Conservation (phyloP, 805 yeast genomes). For the Kregervanrija delftensis region DNA sequence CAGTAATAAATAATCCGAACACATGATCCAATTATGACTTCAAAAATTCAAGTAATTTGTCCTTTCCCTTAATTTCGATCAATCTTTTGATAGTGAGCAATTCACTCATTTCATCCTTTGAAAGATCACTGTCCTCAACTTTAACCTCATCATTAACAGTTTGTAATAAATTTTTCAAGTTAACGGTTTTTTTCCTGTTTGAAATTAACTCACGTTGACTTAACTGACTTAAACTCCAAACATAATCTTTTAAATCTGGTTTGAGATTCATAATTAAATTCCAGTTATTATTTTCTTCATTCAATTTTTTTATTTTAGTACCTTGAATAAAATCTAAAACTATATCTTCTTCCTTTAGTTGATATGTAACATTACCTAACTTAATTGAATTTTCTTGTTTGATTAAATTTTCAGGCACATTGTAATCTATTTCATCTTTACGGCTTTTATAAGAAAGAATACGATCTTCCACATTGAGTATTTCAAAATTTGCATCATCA, state of each 20-base stretch:
- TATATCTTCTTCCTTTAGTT: slow-evolving; percentile 63
- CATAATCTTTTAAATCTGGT: slow-evolving; percentile 21
- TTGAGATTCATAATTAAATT: slow-evolving; percentile 25
- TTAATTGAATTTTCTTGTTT: slow-evolving; percentile 14
- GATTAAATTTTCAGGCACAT: slow-evolving; percentile 16
- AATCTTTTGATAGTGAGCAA: slow-evolving; percentile 51
- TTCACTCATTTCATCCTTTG: slow-evolving; percentile 40
- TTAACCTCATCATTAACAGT: slow-evolving; percentile 26
- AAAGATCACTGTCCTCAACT: slow-evolving; percentile 10
- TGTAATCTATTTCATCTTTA: slow-evolving; percentile 4
- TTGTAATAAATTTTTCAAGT: slow-evolving; percentile 42
- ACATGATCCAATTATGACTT: slow-evolving; percentile 9
- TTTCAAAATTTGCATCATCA: slow-evolving; percentile 48
- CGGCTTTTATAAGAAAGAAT: slow-evolving; percentile 1
- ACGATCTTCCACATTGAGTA: slow-evolving; percentile 37
- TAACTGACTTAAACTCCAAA: slow-evolving; percentile 27
- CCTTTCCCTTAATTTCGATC: slow-evolving; percentile 64
- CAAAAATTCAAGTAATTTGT: slow-evolving; percentile 54
- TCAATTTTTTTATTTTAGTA: slow-evolving; percentile 33
- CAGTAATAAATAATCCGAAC: not conserved
- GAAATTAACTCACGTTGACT: slow-evolving; percentile 27
- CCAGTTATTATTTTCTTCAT: slow-evolving; percentile 22
- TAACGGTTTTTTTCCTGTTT: slow-evolving; percentile 27
- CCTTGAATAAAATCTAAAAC: slow-evolving; percentile 61
- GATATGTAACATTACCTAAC: slow-evolving; percentile 38